These are phyloP conservation scores for Collybia nuda DNA, from an alignment of 768 basidiomycete genomes.

Conservation along the genomic window DNA sequence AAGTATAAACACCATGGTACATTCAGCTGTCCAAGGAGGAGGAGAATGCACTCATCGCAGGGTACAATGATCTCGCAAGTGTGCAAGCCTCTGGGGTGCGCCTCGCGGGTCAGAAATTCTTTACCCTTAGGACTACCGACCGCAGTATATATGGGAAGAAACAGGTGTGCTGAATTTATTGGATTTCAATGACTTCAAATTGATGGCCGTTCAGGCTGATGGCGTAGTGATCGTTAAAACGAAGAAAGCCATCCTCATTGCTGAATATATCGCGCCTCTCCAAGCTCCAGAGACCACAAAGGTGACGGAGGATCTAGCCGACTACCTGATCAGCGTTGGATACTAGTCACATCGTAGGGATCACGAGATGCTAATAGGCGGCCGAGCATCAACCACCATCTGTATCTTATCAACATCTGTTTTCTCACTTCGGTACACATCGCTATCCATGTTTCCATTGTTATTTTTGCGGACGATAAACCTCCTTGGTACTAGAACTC, in stretches of 20 bases:
- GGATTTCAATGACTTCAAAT: background rate
- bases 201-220: slow-evolving; percentile 49
- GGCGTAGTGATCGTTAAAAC: slow-evolving; percentile 80
- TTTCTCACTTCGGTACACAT: background rate
- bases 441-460: background rate
- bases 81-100: slow-evolving; percentile 61
- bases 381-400: slow-evolving; percentile 7
- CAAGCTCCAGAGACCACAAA: slow-evolving; percentile 68
- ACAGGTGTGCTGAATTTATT: slow-evolving; percentile 44
- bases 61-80: slow-evolving; percentile 38
- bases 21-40: slow-evolving; percentile 62
- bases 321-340: slow-evolving; percentile 65
- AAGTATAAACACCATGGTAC: slow-evolving; percentile 1
- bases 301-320: slow-evolving; percentile 68
- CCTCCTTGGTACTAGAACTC: background rate
- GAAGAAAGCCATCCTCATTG: slow-evolving; percentile 80
- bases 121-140: slow-evolving; percentile 49
- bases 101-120: slow-evolving; percentile 73
- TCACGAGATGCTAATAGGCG: background rate
- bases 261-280: slow-evolving; percentile 64
- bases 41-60: slow-evolving; percentile 54
- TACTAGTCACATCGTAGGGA: slow-evolving; percentile 41
- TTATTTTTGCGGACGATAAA: slow-evolving; percentile 1
- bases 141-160: slow-evolving; percentile 79
- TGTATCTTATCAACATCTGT: slow-evolving; percentile 14